Conservation (phyloP, 371 early-diverging fungal species). For the Apophysomyces trapeziformis region DNA sequence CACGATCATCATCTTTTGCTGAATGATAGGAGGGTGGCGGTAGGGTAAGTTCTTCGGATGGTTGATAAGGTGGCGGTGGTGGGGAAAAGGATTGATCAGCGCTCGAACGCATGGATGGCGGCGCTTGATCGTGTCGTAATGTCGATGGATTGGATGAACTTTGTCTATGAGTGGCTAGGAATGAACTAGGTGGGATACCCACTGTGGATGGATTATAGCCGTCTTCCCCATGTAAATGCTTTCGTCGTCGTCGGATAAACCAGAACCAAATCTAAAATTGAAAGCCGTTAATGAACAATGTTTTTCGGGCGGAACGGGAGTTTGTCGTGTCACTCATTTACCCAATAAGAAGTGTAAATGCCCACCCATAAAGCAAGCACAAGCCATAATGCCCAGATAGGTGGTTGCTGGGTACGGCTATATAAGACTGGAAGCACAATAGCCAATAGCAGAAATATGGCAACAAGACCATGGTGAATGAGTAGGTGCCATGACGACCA, state of each 20-base stretch:
- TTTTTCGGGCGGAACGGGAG: not conserved
- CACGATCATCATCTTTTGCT: constrained; percentile 20
- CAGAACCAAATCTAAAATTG: constrained; percentile 16
- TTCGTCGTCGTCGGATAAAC: constrained; percentile 1
- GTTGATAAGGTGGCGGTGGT: constrained; percentile 22
- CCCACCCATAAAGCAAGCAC: constrained; percentile 15
- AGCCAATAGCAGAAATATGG: constrained; percentile 21
- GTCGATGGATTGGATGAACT: constrained; percentile 12
- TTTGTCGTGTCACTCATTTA: not conserved
- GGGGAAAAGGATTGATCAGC: not conserved
- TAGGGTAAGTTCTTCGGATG: constrained; percentile 14
- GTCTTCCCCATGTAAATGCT: not conserved
- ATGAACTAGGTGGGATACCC: constrained; percentile 23
- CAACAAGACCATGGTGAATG: constrained; percentile 23
- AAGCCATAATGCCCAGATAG: constrained; percentile 19
- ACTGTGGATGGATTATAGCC: constrained; percentile 22
- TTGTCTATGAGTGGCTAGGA: constrained; percentile 1
- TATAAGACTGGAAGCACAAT: constrained; percentile 21
- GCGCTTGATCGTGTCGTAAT: constrained; percentile 1
- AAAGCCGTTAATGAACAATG: not conserved
- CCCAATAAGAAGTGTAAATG: constrained; percentile 23
- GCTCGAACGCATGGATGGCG: constrained; percentile 7
- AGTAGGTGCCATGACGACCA: constrained; percentile 18
- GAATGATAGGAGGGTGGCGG: constrained; percentile 28
- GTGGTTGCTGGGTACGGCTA: constrained; percentile 21